These are phyloP conservation scores for Cyanidium caldarium DNA, from an alignment of 23 red algal genomes.

Conservation along the genomic window DNA sequence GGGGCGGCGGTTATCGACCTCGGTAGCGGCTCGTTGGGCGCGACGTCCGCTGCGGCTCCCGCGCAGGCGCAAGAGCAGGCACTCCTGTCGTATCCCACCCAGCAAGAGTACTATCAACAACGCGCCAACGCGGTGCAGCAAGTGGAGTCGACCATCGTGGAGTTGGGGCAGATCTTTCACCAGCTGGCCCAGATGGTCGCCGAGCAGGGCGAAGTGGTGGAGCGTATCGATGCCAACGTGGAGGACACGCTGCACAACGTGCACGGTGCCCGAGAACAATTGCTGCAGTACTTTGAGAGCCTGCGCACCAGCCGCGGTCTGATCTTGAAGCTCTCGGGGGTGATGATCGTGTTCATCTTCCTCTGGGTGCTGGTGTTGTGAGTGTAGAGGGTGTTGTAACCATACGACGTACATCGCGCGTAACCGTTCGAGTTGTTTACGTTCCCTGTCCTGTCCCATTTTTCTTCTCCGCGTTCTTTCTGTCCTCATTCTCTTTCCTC, in stretches of 20 bases:
- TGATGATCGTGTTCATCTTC: slow-evolving; percentile 63
- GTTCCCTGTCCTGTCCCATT: too few species aligned
- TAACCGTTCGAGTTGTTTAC: too few species aligned
- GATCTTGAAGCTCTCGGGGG: slow-evolving; percentile 90
- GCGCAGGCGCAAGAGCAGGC: not conserved
- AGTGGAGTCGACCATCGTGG: slow-evolving; percentile 92
- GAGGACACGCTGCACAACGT: slow-evolving; percentile 71
- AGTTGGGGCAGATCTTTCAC: slow-evolving; percentile 98
- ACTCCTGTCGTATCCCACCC: not conserved
- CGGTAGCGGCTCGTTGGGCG: slow-evolving; percentile 59
- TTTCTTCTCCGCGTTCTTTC: too few species aligned
- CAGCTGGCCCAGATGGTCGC: slow-evolving; percentile 95
- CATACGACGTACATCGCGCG: too few species aligned
- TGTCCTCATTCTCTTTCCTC: too few species aligned
- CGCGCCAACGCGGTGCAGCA: slow-evolving; percentile 74
- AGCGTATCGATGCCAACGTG: slow-evolving; percentile 91
- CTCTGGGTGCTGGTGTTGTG: slow-evolving; percentile 85
- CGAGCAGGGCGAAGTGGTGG: slow-evolving; percentile 93
- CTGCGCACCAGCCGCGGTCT: slow-evolving; percentile 68
- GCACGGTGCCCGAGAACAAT: slow-evolving; percentile 64
- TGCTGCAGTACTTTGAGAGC: slow-evolving; percentile 79
- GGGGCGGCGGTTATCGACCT: slow-evolving; percentile 60
- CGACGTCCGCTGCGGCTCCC: not conserved
- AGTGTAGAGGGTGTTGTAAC: too few species aligned
- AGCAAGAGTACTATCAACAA: slow-evolving; percentile 26